phyloP scores from a whole-genome alignment of 2,329 filamentous ascomycete species.

The Drechslerella dactyloides region DNA sequence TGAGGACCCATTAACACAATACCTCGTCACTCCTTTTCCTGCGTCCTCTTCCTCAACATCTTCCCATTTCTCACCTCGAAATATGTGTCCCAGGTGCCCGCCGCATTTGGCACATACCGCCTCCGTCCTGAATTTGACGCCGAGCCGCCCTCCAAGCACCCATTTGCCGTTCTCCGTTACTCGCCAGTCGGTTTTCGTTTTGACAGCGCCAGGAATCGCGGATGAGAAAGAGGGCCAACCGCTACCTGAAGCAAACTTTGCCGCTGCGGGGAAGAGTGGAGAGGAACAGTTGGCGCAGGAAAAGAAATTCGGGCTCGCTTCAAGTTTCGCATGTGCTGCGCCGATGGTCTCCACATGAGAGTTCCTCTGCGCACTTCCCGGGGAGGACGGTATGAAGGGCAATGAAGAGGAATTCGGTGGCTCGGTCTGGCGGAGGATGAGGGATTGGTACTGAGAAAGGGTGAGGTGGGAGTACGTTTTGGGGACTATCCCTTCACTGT shows the following conservation, averaged over 20 bases:
- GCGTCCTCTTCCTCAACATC: constrained; percentile 23
- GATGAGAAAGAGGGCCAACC: constrained; percentile 45
- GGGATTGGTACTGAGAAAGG: constrained; percentile 19
- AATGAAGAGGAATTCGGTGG: constrained; percentile 30
- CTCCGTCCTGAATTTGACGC: constrained; percentile 38
- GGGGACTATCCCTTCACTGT: constrained; percentile 9
- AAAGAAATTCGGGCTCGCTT: background rate
- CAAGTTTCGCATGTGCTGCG: background rate
- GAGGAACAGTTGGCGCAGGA: constrained; percentile 29
- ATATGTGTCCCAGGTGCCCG: constrained; percentile 39
- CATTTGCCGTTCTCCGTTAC: constrained; percentile 33
- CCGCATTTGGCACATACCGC: constrained; percentile 24
- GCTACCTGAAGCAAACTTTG: constrained; percentile 35
- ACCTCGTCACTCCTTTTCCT: constrained; percentile 45
- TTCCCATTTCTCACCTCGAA: constrained; percentile 39
- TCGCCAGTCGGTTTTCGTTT: constrained; percentile 46
- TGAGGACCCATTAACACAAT: constrained; percentile 37
- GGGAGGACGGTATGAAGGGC: constrained; percentile 12
- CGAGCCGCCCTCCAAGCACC: constrained; percentile 35
- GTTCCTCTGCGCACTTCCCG: background rate
- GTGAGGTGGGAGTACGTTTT: constrained; percentile 32
- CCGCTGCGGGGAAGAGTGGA: constrained; percentile 14
- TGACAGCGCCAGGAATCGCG: constrained; percentile 29
- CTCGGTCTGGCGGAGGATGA: constrained; percentile 40
- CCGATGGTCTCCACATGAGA: background rate